These are phyloP conservation scores for Kwoniella mangroviensis DNA, from an alignment of 768 basidiomycete genomes.

Conservation along the genomic window DNA sequence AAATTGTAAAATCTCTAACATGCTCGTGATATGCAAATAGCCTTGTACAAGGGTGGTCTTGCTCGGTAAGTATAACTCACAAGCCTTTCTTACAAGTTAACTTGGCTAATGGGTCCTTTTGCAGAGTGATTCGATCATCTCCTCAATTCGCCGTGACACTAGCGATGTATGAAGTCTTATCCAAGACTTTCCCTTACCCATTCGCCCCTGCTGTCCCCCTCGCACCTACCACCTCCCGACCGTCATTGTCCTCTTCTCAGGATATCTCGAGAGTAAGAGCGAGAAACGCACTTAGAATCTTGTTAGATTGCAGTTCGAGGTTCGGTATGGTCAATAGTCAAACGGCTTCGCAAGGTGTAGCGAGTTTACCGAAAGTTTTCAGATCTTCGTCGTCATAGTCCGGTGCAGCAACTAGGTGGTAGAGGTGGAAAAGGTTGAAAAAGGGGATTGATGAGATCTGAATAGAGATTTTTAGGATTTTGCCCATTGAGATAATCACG, in stretches of 20 bases:
- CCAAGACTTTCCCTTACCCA: constrained; percentile 65
- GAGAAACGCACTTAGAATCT: constrained; percentile 82
- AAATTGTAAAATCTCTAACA: constrained; percentile 78
- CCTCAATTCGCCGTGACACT: constrained; percentile 77
- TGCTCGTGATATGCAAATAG: constrained; percentile 64
- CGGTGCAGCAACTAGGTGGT: background rate
- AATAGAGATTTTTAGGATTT: background rate
- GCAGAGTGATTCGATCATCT: constrained; percentile 47
- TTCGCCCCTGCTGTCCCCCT: constrained; percentile 62
- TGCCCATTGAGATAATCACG: background rate
- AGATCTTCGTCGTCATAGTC: constrained; percentile 10
- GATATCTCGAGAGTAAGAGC: constrained; percentile 89
- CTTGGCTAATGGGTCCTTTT: background rate
- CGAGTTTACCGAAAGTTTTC: constrained; percentile 39
- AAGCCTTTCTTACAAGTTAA: too few species aligned
- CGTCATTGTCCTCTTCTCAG: constrained; percentile 74
- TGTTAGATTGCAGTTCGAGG: constrained; percentile 53
- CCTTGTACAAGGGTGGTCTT: constrained; percentile 62
- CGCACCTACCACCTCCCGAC: constrained; percentile 62
- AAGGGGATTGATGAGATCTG: background rate
- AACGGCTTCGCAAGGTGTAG: constrained; percentile 34
- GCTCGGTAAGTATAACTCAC: constrained; percentile 28
- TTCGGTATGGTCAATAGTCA: constrained; percentile 52
- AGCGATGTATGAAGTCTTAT: constrained; percentile 47
- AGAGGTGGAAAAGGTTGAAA: background rate